Evolutionary conservation across 441 rosid genomes (phyloP).

Genomic region (Gossypium davidsonii): DNA sequence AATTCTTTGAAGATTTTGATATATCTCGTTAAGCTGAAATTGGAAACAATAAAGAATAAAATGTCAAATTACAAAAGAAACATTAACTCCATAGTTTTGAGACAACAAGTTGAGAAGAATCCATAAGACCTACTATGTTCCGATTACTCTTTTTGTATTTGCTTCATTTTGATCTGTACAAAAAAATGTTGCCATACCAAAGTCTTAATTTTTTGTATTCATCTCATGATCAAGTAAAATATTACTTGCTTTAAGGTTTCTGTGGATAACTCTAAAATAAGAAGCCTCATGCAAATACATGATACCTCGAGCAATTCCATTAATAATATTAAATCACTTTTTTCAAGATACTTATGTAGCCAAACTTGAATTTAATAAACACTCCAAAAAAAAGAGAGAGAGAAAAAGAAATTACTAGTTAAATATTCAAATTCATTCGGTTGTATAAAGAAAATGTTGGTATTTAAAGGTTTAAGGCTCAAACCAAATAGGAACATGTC

Average conservation of each 20-base stretch:
- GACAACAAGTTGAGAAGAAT: background rate
- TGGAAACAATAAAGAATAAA: too few species aligned
- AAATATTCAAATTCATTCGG: background rate
- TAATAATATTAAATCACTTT: background rate
- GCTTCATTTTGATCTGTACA: background rate
- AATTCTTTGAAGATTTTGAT: too few species aligned
- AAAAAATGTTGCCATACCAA: background rate
- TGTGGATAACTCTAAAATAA: background rate
- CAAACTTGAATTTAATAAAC: background rate
- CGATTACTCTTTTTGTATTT: background rate
- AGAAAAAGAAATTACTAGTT: background rate
- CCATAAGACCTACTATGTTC: background rate
- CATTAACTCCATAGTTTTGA: background rate
- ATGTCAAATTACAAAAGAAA: background rate
- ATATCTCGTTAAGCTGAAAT: too few species aligned
- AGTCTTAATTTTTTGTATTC: background rate
- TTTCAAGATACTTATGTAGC: background rate
- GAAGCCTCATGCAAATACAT: background rate
- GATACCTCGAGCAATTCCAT: background rate
- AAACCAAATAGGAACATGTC: slow-evolving; percentile 45
- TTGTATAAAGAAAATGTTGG: background rate
- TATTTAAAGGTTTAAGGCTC: background rate
- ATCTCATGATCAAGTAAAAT: background rate
- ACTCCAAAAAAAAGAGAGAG: background rate
- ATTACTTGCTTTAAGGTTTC: background rate